Percentiles rank a stretch among this genome's conserved stretches.
These are phyloP conservation scores for Neofusicoccum sp. DNA, from an alignment of 2,329 filamentous ascomycete species.

Conservation along the genomic window DNA sequence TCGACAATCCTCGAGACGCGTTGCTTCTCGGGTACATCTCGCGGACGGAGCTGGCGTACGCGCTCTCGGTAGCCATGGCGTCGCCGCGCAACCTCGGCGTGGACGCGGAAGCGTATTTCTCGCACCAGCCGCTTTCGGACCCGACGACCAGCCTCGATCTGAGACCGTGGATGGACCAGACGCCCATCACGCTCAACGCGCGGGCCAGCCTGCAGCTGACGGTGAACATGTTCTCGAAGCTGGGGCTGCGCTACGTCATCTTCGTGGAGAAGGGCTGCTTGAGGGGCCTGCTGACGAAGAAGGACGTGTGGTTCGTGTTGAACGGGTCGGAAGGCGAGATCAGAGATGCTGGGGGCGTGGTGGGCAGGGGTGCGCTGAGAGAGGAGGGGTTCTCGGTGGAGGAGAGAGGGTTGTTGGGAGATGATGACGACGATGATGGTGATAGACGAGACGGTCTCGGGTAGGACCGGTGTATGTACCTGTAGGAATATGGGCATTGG, in stretches of 20 bases:
- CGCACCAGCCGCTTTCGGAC: slow-evolving; percentile 73
- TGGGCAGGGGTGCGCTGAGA: slow-evolving; percentile 34
- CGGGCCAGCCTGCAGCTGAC: slow-evolving; percentile 78
- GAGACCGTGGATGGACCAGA: slow-evolving; percentile 98
- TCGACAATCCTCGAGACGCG: slow-evolving; percentile 73
- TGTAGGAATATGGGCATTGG: slow-evolving; percentile 1
- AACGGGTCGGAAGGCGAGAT: slow-evolving; percentile 63
- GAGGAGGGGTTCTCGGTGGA: slow-evolving; percentile 35
- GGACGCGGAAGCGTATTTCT: slow-evolving; percentile 79
- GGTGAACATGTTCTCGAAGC: slow-evolving; percentile 88
- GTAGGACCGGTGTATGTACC: background rate
- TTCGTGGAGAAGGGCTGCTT: slow-evolving; percentile 80
- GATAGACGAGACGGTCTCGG: background rate
- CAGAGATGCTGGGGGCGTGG: slow-evolving; percentile 23
- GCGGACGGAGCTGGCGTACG: slow-evolving; percentile 82
- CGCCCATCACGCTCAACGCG: slow-evolving; percentile 83
- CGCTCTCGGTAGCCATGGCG: slow-evolving; percentile 64
- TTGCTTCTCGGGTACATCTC: slow-evolving; percentile 91
- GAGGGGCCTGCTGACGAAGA: slow-evolving; percentile 88
- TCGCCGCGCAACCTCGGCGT: slow-evolving; percentile 59
- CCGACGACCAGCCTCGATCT: slow-evolving; percentile 78
- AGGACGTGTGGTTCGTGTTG: slow-evolving; percentile 92
- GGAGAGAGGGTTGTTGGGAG: slow-evolving; percentile 38
- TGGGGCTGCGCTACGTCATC: slow-evolving; percentile 85
- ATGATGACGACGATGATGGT: slow-evolving; percentile 5